Base-by-base conservation (phyloP, 352 stramenopile species). In the Pythium aquatile region DNA sequence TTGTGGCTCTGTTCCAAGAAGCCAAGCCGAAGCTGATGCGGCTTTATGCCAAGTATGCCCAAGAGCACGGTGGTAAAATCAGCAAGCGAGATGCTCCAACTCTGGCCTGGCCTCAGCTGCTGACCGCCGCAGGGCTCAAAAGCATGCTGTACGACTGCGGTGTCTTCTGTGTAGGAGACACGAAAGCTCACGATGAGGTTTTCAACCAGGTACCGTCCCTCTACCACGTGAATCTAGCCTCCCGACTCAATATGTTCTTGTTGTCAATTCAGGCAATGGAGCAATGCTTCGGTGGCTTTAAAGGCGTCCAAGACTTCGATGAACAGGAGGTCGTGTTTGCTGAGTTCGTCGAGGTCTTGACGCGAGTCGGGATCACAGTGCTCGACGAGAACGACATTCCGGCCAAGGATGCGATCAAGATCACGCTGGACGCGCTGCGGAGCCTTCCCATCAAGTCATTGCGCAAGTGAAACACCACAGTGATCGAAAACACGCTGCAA, bases 101-200 rank as follows among this genome's bases (percentile, higher is more conserved):
- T 2, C 20, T 70, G 11, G 58, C 46, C 0, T 88, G 78, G 78
- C 79, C 79, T 32, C 63, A 76, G 35, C 64, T 90, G 35, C 74
- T 89, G 7, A 81, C 69, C 5, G 74, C 70, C 0, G 28, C 63
- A 16, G 77, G 68, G 13, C 69, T 90, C 54, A 90, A 78, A 55
- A 79, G 66, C 47, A 79, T 94, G 79, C 54, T 93, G 10, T 90
- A 87, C 61, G 83, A 94, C 60, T 87, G 78, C 49, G 84, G 86
- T 10, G 79, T 94, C 55, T 92, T 94, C 59, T 91, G 81, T 47
- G 75, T 74, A 5, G 83, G 84, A 10, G 82, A 90, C 48, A 62
- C 70, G 5, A 72, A 78, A 32, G 51, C 75, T 2, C 84, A 93
- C 55, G 77, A 88, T 32, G 63, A 58, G 7, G 60, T 91, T n/a